Base-by-base conservation (phyloP, 2,329 filamentous ascomycete genomes). In the Trichophyton mentagrophytes region DNA sequence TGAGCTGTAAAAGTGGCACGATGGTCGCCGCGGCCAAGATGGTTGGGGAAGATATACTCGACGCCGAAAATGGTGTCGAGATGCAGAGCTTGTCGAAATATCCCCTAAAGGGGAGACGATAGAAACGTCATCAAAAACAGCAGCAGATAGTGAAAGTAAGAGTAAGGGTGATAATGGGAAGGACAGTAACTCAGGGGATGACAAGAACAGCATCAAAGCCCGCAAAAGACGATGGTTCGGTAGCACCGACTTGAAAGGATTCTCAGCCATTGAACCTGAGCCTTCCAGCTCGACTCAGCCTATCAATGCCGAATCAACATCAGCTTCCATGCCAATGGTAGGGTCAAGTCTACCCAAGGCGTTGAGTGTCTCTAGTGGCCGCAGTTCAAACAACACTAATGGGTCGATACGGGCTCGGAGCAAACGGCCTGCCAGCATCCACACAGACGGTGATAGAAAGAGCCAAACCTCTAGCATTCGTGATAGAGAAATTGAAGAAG, bases 1-100 rank as follows among this genome's bases (percentile, higher is more conserved):
- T 27, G 8, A 6, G 4, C 9, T 11, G 49, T 15, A 60, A 57
- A 57, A 95, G 87, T 99, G 93, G 93, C 86, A 90, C 71, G 87
- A 89, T 66, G 91, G 91, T 17, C 86, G 88, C 15, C 83, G 90
- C 62, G 89, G 89, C 2, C 81, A 83, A 70, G 93, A 99, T 68
- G 89, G 91, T 59, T 99, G 93, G 93, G 89, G 89, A 46, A 85
- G 90, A 61, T 99, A 95, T 80, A 99, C 93, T 0, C 84, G 93
- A 13, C 84, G 93, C 22, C 79, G 93, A 64, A 96, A 97, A 75
- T 99, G 93, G 93, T 93, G 90, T 70, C 88, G 93, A 44, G 93
- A 97, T 70, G 93, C 93, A 8, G 93, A 99, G 75, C 82, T 99
- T 2, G 89, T 96, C 38, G 93, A 99, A 70, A 76, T 86, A 8